Evolutionary conservation across 1,139 yeast genomes (phyloP), one percentile per base, ranked within the genome.

Genomic region (Zhuliangozyma parablackwelliae): DNA sequence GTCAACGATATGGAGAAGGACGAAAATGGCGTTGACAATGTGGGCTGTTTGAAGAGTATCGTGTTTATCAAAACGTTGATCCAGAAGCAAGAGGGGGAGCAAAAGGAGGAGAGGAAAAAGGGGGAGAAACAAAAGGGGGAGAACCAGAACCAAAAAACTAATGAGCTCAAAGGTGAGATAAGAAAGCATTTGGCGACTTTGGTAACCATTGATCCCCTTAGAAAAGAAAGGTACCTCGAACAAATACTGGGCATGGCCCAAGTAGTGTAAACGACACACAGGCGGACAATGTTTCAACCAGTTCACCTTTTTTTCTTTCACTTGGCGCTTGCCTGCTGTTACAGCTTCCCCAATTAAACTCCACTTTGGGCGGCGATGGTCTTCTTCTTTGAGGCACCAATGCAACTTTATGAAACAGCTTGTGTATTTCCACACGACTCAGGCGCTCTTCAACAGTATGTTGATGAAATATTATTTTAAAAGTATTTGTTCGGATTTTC

Each of bases 21-120:
- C 4, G 89, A 82, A 37, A 75, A 76, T 44, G 46, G 49, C 0
- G 66, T 73, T 7, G 85, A 81, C 41, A 80, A 82, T 49, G 68
- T 69, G 33, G 82, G 92, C 88, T 84, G 92, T 47, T 58, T 83
- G 41, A 81, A 82, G 47, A 63, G 75, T 7, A 61, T 75, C 21
- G 55, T 79, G 6, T 64, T 68, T 26, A 61, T 80, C 12, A 65
- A 69, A 44, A 52, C 62, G 4, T 53, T 71, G 21, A 49, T 68
- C 23, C 44, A 43, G n/a, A 46, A 48, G 25, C 40, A 33, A 5
- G 26, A 30, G 10, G 26, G 24, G 7, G 23, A 21, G 6, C 21
- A 36, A 3, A 39, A 40, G 3, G 28, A 36, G 11, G 39, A 16
- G 16, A 16, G 4, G 4, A 16, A 16, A 16, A 65, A 69, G 44